Evolutionary conservation across 768 basidiomycete genomes (phyloP).

Genomic region (Stropharia rugosoannulata): DNA sequence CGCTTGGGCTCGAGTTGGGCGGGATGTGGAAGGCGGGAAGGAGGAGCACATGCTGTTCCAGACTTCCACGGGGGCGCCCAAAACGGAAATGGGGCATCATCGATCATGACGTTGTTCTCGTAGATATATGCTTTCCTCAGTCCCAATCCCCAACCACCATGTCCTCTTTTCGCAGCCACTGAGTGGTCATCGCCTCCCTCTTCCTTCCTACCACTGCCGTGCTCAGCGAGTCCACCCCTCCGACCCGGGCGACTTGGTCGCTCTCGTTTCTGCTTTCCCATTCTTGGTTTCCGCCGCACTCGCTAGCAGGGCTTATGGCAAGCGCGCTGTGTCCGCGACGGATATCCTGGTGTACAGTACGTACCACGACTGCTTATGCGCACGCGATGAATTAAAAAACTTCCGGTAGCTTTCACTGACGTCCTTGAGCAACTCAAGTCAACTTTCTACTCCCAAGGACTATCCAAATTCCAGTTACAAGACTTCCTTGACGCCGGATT

Average conservation of each 20-base stretch:
- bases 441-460: conserved; percentile 64
- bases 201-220: conserved; percentile 78
- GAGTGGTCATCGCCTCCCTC: conserved; percentile 80
- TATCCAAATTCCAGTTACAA: conserved; percentile 58
- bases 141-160: conserved; percentile 29
- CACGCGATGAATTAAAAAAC: neutral
- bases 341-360: conserved; percentile 62
- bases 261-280: conserved; percentile 38
- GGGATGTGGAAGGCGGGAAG: neutral
- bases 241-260: conserved; percentile 49
- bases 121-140: conserved; percentile 8
- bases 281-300: conserved; percentile 51
- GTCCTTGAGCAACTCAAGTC: conserved; percentile 75
- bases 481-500: conserved; percentile 73
- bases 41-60: conserved; percentile 1
- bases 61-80: conserved; percentile 8
- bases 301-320: conserved; percentile 33
- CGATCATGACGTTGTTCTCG: conserved; percentile 17
- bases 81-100: conserved; percentile 13
- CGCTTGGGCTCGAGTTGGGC: too few relatives aligned
- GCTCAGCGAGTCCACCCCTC: conserved; percentile 52
- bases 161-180: conserved; percentile 71
- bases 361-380: conserved; percentile 22
- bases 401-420: conserved; percentile 63
- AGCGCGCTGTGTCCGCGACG: conserved; percentile 34